Evolutionary conservation across 1,139 yeast species (phyloP).

Genomic region (Yamadazyma membranifaciens): DNA sequence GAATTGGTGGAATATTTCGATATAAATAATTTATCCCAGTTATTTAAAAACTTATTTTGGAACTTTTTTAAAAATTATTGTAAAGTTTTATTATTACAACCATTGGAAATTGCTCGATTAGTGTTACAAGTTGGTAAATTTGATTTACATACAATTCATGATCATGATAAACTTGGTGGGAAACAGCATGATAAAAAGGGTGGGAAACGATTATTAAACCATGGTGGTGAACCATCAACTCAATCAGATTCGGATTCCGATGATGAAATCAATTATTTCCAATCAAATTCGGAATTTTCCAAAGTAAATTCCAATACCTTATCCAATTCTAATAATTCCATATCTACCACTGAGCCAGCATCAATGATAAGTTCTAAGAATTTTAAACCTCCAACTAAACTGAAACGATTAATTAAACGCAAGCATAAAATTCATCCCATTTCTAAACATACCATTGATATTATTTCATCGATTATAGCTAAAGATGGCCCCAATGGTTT

Average conservation of each 20-base stretch:
- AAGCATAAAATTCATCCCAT: conserved; percentile 51
- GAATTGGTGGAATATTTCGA: conserved; percentile 71
- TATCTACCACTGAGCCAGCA: background rate
- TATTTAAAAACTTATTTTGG: conserved; percentile 51
- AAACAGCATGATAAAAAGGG: background rate
- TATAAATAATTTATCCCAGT: conserved; percentile 51
- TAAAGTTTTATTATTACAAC: conserved; percentile 72
- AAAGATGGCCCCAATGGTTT: conserved; percentile 83
- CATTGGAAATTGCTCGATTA: conserved; percentile 80
- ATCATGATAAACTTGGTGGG: background rate
- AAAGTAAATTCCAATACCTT: background rate
- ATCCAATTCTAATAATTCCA: background rate
- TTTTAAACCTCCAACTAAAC: conserved; percentile 7
- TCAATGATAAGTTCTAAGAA: conserved; percentile 1
- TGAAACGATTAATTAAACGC: conserved; percentile 11
- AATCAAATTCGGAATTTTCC: conserved; percentile 15
- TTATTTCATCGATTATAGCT: conserved; percentile 64
- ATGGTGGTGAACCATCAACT: background rate
- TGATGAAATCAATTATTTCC: conserved; percentile 59
- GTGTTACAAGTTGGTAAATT: conserved; percentile 78
- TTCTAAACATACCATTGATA: conserved; percentile 68
- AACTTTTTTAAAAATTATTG: conserved; percentile 68
- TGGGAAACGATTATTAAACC: no score
- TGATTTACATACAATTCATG: conserved; percentile 19
- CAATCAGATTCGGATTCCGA: conserved; percentile 26